These are phyloP conservation scores for Alloteropsis semialata DNA, from an alignment of 176 grass and related monocot genomes.

Conservation along the genomic window DNA sequence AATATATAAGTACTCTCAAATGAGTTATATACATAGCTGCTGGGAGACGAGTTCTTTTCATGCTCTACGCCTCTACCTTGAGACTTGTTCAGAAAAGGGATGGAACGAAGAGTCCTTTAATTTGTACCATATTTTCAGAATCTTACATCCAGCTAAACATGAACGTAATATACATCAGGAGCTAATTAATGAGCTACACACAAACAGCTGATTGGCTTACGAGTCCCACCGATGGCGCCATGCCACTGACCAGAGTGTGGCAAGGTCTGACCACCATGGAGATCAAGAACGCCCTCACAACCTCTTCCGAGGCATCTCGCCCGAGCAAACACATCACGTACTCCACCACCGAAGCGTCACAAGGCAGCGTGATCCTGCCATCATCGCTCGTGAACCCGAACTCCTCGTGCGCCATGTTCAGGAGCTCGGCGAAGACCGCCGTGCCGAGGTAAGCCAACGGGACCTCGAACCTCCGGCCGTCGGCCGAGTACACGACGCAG, in stretches of 20 bases:
- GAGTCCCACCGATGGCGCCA: too few relatives aligned
- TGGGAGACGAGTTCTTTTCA: too few relatives aligned
- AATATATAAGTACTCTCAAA: too few relatives aligned
- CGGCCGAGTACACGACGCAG: slow-evolving; percentile 50
- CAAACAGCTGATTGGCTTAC: too few relatives aligned
- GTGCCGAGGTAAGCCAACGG: slow-evolving; percentile 34
- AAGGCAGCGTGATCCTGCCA: slow-evolving; percentile 43
- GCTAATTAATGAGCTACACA: too few relatives aligned
- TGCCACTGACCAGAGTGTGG: neutral
- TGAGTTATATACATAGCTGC: too few relatives aligned
- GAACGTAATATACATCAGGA: too few relatives aligned
- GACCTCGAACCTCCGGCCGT: slow-evolving; percentile 47
- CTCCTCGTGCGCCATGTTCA: slow-evolving; percentile 44
- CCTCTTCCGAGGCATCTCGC: slow-evolving; percentile 29
- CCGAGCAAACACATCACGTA: slow-evolving; percentile 29
- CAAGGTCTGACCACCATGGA: neutral
- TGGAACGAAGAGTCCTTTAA: too few relatives aligned
- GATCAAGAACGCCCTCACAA: slow-evolving; percentile 37
- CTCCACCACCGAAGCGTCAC: slow-evolving; percentile 33
- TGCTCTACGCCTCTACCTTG: too few relatives aligned
- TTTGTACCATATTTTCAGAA: too few relatives aligned
- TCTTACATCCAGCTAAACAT: too few relatives aligned
- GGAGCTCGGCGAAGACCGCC: slow-evolving; percentile 37
- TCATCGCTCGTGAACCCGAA: slow-evolving; percentile 26
- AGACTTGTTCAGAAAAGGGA: too few relatives aligned